Evolutionary conservation across 1,284 basidiomycete species (phyloP).

Genomic region (Anthracocystis panici-leucophaei): DNA sequence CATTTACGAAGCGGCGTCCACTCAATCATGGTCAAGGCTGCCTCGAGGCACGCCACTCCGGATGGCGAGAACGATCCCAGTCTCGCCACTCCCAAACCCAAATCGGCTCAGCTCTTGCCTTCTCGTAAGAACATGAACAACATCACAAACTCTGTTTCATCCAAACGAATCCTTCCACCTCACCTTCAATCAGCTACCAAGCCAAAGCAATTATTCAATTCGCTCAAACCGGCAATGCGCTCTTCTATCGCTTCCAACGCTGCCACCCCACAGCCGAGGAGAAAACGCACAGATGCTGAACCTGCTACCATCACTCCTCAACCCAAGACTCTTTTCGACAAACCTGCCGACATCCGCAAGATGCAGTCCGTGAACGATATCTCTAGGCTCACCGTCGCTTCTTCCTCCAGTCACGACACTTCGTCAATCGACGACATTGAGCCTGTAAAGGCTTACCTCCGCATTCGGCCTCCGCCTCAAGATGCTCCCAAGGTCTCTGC

Average conservation of each 20-base stretch:
- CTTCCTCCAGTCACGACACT: conserved; percentile 21
- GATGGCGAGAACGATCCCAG: conserved; percentile 35
- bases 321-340: conserved; percentile 11
- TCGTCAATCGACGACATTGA: conserved; percentile 32
- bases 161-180: conserved; percentile 36
- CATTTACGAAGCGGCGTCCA: not conserved
- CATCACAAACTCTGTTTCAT: conserved; percentile 43
- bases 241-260: conserved; percentile 17
- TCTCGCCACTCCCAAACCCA: conserved; percentile 35
- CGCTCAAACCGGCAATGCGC: conserved; percentile 14
- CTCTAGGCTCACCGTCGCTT: conserved; percentile 25
- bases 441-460: conserved; percentile 60
- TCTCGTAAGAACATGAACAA: conserved; percentile 39
- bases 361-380: conserved; percentile 44
- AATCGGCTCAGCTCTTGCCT: conserved; percentile 12
- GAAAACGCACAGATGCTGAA: conserved; percentile 46
- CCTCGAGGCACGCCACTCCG: conserved; percentile 37
- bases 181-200: conserved; percentile 30
- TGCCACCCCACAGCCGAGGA: conserved; percentile 32
- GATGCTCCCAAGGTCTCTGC: conserved; percentile 27
- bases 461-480: conserved; percentile 58
- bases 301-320: conserved; percentile 35
- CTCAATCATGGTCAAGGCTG: conserved; percentile 20
- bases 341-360: conserved; percentile 25
- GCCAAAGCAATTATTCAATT: conserved; percentile 10